These are phyloP conservation scores for Canavalia gladiata DNA, from an alignment of 306 rosid genomes.

Conservation along the genomic window DNA sequence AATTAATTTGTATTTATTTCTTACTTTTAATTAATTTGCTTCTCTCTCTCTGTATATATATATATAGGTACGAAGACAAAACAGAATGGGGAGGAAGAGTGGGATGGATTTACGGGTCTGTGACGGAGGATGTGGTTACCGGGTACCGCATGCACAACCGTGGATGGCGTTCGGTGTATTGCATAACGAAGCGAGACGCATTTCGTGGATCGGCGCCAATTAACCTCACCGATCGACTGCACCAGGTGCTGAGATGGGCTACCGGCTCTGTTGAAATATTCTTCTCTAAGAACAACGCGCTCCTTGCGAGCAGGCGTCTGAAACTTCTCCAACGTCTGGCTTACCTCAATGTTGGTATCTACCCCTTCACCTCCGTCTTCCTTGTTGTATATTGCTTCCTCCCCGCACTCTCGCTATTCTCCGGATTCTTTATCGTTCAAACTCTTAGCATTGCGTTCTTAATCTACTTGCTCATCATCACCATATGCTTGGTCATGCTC, in stretches of 20 bases:
- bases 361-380: slow-evolving; percentile 67
- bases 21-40: too few species aligned
- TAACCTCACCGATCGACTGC: slow-evolving; percentile 61
- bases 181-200: slow-evolving; percentile 64
- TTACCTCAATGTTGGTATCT: slow-evolving; percentile 64
- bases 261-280: slow-evolving; percentile 68
- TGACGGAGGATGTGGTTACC: slow-evolving; percentile 68
- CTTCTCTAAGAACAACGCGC: slow-evolving; percentile 64
- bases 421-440: slow-evolving; percentile 62
- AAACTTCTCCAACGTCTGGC: slow-evolving; percentile 57
- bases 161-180: slow-evolving; percentile 69
- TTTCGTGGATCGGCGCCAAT: slow-evolving; percentile 67
- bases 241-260: slow-evolving; percentile 71
- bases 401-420: slow-evolving; percentile 61
- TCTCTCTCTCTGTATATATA: too few species aligned
- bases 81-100: slow-evolving; percentile 73
- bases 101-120: slow-evolving; percentile 73
- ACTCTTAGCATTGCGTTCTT: slow-evolving; percentile 52
- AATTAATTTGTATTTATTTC: too few species aligned
- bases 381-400: slow-evolving; percentile 67
- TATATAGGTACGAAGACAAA: slow-evolving; percentile 65
- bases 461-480: slow-evolving; percentile 59
- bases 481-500: slow-evolving; percentile 45
- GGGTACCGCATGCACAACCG: slow-evolving; percentile 72
- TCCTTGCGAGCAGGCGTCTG: slow-evolving; percentile 52